Conservation (phyloP, 1,139 yeast genomes). For the Pneumocystis jirovecii region DNA sequence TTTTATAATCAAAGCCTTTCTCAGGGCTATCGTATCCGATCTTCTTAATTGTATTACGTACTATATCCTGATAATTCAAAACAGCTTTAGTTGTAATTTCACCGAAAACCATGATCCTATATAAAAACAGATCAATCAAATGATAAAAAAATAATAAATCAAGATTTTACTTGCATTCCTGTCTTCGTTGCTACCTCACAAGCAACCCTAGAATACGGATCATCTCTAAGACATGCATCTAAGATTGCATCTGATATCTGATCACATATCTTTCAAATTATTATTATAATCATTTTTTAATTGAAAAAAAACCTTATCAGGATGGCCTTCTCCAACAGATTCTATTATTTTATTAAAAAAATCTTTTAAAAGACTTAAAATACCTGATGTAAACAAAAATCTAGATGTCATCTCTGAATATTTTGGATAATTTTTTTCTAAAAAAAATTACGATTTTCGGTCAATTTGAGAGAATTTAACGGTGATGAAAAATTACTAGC, state of each 20-base stretch:
- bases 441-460: background rate
- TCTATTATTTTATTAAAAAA: background rate
- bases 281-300: background rate
- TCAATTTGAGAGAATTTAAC: background rate
- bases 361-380: background rate
- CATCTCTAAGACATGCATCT: slow-evolving; percentile 92
- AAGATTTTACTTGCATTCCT: slow-evolving; percentile 29
- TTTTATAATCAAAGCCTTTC: slow-evolving; percentile 97
- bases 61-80: slow-evolving; percentile 89
- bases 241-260: slow-evolving; percentile 97
- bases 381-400: background rate
- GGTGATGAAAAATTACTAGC: no score
- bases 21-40: slow-evolving; percentile 94
- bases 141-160: background rate
- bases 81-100: slow-evolving; percentile 95
- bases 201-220: slow-evolving; percentile 96
- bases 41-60: slow-evolving; percentile 96
- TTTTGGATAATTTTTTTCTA: background rate
- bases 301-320: background rate
- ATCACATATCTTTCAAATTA: slow-evolving; percentile 68
- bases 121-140: slow-evolving; percentile 1
- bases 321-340: background rate
- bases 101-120: slow-evolving; percentile 95
- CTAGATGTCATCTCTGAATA: background rate
- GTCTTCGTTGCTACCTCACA: slow-evolving; percentile 99